Evolutionary conservation across 768 basidiomycete genomes (phyloP).

Genomic region (Mycena latifolia): DNA sequence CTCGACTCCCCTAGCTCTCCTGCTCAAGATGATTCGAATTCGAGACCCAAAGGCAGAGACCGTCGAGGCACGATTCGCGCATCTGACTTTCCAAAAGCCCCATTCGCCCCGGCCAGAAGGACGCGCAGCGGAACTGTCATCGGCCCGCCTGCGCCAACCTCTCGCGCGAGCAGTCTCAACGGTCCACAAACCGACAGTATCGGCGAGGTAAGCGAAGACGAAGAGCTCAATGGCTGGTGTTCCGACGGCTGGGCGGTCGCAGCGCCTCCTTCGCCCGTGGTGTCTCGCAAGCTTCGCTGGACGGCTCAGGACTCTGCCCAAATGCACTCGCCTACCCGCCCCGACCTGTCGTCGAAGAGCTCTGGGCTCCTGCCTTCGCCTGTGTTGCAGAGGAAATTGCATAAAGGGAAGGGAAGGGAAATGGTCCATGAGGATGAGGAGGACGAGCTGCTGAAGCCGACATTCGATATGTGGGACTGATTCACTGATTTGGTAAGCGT

Average conservation of each 20-base stretch:
- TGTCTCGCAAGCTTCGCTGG: slow-evolving; percentile 39
- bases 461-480: slow-evolving; percentile 30
- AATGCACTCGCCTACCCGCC: background rate
- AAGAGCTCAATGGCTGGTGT: slow-evolving; percentile 38
- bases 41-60: slow-evolving; percentile 16
- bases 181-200: slow-evolving; percentile 22
- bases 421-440: slow-evolving; percentile 36
- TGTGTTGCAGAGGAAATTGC: slow-evolving; percentile 8
- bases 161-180: slow-evolving; percentile 8
- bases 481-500: slow-evolving; percentile 6
- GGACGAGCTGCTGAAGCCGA: slow-evolving; percentile 40
- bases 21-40: slow-evolving; percentile 5
- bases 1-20: slow-evolving; percentile 31
- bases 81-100: slow-evolving; percentile 51
- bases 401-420: background rate
- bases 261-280: slow-evolving; percentile 52
- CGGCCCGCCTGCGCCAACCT: slow-evolving; percentile 35
- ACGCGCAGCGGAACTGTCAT: slow-evolving; percentile 50
- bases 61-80: slow-evolving; percentile 56
- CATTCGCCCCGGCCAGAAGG: slow-evolving; percentile 46
- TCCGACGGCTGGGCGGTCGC: slow-evolving; percentile 51
- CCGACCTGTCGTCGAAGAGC: background rate
- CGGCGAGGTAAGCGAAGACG: slow-evolving; percentile 33
- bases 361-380: slow-evolving; percentile 29
- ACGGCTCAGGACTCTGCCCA: background rate